phyloP scores from a whole-genome alignment of 2,329 filamentous ascomycete genomes.

The Alternaria brassicae region DNA sequence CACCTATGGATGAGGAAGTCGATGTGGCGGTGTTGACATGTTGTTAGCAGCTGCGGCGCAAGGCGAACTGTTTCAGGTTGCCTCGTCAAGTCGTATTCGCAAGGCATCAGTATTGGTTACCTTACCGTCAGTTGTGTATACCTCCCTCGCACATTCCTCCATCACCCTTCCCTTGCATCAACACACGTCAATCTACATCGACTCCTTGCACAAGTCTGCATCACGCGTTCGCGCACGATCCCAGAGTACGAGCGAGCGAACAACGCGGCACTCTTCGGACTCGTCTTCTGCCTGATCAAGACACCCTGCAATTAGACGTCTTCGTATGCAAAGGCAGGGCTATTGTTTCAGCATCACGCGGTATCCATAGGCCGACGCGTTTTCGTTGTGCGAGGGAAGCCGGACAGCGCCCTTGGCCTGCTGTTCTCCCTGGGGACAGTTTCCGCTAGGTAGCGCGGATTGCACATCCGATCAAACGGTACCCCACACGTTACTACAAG shows the following conservation, averaged over 20 bases:
- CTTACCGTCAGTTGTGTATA: slow-evolving; percentile 4
- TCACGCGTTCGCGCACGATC: not conserved
- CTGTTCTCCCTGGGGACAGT: slow-evolving; percentile 3
- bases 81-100: slow-evolving; percentile 8
- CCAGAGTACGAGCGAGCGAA: not conserved
- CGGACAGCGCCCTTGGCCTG: not conserved
- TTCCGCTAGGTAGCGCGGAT: slow-evolving; percentile 1
- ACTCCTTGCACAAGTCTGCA: not conserved
- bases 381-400: not conserved
- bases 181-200: not conserved
- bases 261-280: not conserved
- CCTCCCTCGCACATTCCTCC: not conserved
- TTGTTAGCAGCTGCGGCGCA: slow-evolving; percentile 8
- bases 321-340: not conserved
- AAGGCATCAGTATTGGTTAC: slow-evolving; percentile 22
- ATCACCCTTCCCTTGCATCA: not conserved
- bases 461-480: not conserved
- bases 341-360: not conserved
- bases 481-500: not conserved
- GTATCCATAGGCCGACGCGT: not conserved
- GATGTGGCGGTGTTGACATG: slow-evolving; percentile 16
- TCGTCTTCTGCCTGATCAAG: not conserved
- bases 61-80: slow-evolving; percentile 18
- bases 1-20: not conserved
- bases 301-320: not conserved